Base-by-base conservation (phyloP, 2,329 filamentous ascomycete genomes). In the Teratosphaeria pseudoeucalypti region DNA sequence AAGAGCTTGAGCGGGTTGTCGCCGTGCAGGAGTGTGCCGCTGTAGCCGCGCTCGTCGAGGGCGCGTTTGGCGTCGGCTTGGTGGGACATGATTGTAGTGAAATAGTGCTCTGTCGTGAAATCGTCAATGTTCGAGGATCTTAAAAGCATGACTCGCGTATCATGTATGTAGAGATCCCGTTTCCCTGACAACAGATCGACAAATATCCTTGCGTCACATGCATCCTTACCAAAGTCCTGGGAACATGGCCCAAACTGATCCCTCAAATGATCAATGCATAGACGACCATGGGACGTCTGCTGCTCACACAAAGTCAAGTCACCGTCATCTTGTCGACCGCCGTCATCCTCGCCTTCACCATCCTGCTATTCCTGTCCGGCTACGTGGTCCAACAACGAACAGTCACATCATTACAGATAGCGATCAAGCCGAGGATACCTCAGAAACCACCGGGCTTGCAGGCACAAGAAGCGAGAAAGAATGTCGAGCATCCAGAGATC, bases 1-100 rank as follows among this genome's bases (percentile, higher is more conserved):
- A 97, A 89, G 61, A 97, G 89, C 4, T 89, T 92, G n/a, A 91
- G 89, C 0, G 92, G 92, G 77, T 96, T 96, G 70, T 95, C 87
- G 62, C 91, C 91, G 72, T 92, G 91, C 63, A 94, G 86, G 26
- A 95, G 83, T 39, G 85, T 76, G 54, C 86, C 89, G 12, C 78
- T 80, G 71, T 89, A 89, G 72, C 92, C 92, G 67, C 92, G 89
- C 77, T 95, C 90, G 77, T 97, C 92, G 72, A 97, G 88, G 73
- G 95, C 78, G 19, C 77, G 76, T 67, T 77, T 80, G 29, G 89
- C 90, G 73, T 96, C 91, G 71, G 91, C 91, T 72, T 86, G 86
- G 74, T 91, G 84, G 11, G 70, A 70, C 75, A 79, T 82, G 67
- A 37, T 63, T 23, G 2, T 6, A 19, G 43, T 49, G 37, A 43